phyloP scores from a whole-genome alignment of 1,284 basidiomycete species.

The Heterobasidion occidentale region DNA sequence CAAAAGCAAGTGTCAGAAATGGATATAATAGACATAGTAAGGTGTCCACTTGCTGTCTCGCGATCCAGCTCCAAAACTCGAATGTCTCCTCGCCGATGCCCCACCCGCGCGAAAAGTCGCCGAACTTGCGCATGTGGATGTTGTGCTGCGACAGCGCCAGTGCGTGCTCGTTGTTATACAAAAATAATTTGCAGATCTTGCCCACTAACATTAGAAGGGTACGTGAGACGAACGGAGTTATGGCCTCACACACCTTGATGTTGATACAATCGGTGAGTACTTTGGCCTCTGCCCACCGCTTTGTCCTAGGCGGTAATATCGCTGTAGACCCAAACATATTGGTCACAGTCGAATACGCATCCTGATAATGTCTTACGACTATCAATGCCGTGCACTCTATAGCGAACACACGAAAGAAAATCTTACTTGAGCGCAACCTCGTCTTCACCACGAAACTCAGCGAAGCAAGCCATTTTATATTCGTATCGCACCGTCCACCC shows the following conservation, averaged over 20 bases:
- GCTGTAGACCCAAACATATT: slow-evolving; percentile 85
- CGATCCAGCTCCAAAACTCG: slow-evolving; percentile 97
- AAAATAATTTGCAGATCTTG: slow-evolving; percentile 80
- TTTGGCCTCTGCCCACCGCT: slow-evolving; percentile 97
- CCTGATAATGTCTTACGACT: slow-evolving; percentile 75
- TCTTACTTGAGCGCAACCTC: slow-evolving; percentile 80
- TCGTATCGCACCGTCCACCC: slow-evolving; percentile 97
- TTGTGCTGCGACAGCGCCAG: slow-evolving; percentile 77
- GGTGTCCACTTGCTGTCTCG: slow-evolving; percentile 69
- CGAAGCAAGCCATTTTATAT: slow-evolving; percentile 95
- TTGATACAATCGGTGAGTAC: slow-evolving; percentile 90
- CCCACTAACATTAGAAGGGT: neutral
- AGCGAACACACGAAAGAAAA: slow-evolving; percentile 12
- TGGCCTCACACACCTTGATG: slow-evolving; percentile 53
- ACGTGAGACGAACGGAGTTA: neutral
- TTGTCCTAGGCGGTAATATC: slow-evolving; percentile 85
- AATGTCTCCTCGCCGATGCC: slow-evolving; percentile 96
- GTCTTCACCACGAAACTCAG: slow-evolving; percentile 87
- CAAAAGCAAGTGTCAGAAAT: neutral
- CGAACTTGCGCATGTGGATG: slow-evolving; percentile 78
- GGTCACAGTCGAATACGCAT: slow-evolving; percentile 75
- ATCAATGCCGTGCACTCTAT: slow-evolving; percentile 5
- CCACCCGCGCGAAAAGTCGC: slow-evolving; percentile 88
- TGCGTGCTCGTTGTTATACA: slow-evolving; percentile 81
- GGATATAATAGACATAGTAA: neutral